phyloP scores from a whole-genome alignment of 1,284 basidiomycete species.

The Ceratobasidium sp. region DNA sequence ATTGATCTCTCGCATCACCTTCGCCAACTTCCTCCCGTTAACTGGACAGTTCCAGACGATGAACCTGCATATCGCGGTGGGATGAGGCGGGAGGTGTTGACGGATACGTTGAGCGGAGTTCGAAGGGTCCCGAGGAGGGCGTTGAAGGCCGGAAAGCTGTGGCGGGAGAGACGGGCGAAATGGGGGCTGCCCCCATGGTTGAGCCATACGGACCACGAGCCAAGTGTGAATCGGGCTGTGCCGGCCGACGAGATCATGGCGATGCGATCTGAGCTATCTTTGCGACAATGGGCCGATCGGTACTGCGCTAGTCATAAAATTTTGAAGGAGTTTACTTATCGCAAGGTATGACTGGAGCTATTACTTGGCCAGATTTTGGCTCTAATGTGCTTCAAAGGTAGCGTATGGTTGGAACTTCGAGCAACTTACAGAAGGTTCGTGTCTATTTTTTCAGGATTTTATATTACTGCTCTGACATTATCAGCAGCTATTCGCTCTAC shows the following conservation, averaged over 20 bases:
- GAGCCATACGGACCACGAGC: slow-evolving; percentile 21
- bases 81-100: slow-evolving; percentile 59
- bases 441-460: not conserved
- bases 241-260: slow-evolving; percentile 32
- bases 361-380: no score
- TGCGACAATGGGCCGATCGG: slow-evolving; percentile 75
- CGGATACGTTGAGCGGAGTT: slow-evolving; percentile 36
- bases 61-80: slow-evolving; percentile 66
- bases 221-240: not conserved
- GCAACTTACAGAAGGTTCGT: slow-evolving; percentile 58
- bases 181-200: slow-evolving; percentile 44
- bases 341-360: slow-evolving; percentile 58
- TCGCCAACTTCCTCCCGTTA: slow-evolving; percentile 53
- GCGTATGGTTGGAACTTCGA: slow-evolving; percentile 76
- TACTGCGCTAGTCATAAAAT: slow-evolving; percentile 68
- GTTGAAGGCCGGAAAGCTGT: slow-evolving; percentile 23
- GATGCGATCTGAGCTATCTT: slow-evolving; percentile 58
- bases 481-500: slow-evolving; percentile 61
- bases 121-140: slow-evolving; percentile 4
- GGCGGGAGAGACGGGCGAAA: slow-evolving; percentile 28
- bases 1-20: slow-evolving; percentile 61
- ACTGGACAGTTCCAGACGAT: slow-evolving; percentile 64
- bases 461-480: not conserved
- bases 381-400: slow-evolving; percentile 29
- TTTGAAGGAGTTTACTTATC: slow-evolving; percentile 73